phyloP scores from a whole-genome alignment of 2,329 filamentous ascomycete species.

The Ophiostoma piceae region DNA sequence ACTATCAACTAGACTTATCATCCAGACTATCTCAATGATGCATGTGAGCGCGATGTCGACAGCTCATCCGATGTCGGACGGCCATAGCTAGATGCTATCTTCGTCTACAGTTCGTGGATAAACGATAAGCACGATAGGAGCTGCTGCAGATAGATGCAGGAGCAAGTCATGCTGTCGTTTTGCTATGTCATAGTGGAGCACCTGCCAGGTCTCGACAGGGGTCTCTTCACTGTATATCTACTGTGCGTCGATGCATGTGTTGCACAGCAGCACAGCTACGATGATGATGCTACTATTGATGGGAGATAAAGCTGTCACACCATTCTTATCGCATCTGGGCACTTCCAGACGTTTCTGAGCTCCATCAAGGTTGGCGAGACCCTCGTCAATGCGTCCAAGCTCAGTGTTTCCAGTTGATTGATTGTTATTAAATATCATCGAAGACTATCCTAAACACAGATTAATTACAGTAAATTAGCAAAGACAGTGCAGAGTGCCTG shows the following conservation, averaged over 20 bases:
- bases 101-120: background rate
- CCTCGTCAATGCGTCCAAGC: background rate
- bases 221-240: background rate
- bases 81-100: background rate
- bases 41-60: background rate
- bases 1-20: no score
- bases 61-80: background rate
- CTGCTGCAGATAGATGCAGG: background rate
- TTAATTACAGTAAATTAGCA: background rate
- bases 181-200: slow-evolving; percentile 6
- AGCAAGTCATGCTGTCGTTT: background rate
- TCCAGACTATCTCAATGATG: background rate
- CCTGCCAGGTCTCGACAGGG: background rate
- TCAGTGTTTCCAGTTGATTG: background rate
- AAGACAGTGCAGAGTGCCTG: background rate
- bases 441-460: no score
- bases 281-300: background rate
- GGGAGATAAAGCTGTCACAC: background rate
- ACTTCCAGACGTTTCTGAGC: background rate
- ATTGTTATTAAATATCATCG: no score
- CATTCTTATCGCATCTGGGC: background rate
- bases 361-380: background rate
- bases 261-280: background rate
- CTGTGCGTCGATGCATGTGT: background rate
- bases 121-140: background rate